phyloP scores from a whole-genome alignment of 225 moss, liverwort and hornwort genomes.

The Bryum argenteum region DNA sequence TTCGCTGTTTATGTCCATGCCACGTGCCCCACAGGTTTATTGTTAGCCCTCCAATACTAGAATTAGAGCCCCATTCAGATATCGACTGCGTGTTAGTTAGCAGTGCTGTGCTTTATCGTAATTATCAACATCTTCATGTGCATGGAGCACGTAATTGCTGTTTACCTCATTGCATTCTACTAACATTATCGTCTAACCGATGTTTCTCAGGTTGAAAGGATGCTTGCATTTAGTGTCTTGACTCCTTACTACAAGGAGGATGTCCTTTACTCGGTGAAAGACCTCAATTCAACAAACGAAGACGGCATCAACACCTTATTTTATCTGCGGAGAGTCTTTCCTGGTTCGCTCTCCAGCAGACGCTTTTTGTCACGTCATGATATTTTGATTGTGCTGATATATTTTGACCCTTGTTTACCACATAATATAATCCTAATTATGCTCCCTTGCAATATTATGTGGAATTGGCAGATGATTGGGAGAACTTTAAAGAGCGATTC shows the following conservation, averaged over 20 bases:
- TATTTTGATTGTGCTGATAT: not conserved
- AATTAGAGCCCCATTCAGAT: not conserved
- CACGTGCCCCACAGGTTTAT: constrained; percentile 76
- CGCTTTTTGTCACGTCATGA: not conserved
- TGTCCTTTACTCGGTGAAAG: constrained; percentile 70
- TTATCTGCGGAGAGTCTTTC: constrained; percentile 76
- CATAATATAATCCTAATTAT: not conserved
- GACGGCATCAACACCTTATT: constrained; percentile 79
- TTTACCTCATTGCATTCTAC: not conserved
- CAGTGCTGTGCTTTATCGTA: not conserved
- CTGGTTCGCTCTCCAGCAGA: constrained; percentile 44
- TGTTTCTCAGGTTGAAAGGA: constrained; percentile 69
- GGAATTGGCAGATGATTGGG: constrained; percentile 73
- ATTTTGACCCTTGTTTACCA: not conserved
- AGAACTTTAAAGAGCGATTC: constrained; percentile 68
- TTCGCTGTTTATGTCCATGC: constrained; percentile 96
- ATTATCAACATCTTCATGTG: not conserved
- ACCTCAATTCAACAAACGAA: constrained; percentile 62
- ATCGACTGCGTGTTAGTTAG: constrained; percentile 4
- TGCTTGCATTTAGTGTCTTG: constrained; percentile 88
- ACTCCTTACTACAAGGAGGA: constrained; percentile 87
- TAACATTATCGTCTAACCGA: not conserved
- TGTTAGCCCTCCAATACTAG: constrained; percentile 5
- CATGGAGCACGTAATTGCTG: not conserved
- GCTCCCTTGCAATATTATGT: constrained; percentile 7